A percentile compares a stretch with the other conserved stretches of the same genome.
phyloP scores from a whole-genome alignment of 257 asterid genomes.

The Cinchona pubescens region DNA sequence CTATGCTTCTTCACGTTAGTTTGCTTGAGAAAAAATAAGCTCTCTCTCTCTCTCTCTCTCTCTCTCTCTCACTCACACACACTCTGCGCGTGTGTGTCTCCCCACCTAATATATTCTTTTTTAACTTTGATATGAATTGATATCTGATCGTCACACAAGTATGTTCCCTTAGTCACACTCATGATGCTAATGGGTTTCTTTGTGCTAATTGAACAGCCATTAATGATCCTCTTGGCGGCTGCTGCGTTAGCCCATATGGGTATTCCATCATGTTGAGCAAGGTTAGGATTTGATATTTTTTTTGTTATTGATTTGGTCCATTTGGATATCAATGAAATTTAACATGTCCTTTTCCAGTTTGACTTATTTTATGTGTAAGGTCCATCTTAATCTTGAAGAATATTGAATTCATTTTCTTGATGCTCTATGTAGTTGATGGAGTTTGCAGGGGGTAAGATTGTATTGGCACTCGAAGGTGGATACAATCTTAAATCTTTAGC shows the following conservation, averaged over 20 bases:
- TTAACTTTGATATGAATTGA: neutral
- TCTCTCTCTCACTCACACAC: too few species aligned
- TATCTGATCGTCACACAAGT: neutral
- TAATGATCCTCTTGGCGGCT: conserved; percentile 92
- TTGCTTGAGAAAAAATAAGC: neutral
- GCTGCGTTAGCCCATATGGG: conserved; percentile 80
- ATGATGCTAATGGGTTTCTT: conserved; percentile 8
- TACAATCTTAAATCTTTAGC: conserved; percentile 77
- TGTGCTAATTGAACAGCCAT: conserved; percentile 51
- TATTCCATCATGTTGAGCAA: conserved; percentile 79
- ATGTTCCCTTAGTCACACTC: neutral
- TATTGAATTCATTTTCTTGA: conserved; percentile 12
- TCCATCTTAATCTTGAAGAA: conserved; percentile 3
- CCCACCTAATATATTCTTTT: neutral
- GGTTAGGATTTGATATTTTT: conserved; percentile 42
- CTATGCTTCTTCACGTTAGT: neutral
- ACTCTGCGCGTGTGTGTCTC: too few species aligned
- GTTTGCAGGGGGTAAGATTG: conserved; percentile 85
- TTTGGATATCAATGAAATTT: neutral
- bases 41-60: neutral
- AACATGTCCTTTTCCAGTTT: conserved; percentile 2
- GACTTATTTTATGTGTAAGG: neutral
- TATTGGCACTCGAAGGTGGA: conserved; percentile 98
- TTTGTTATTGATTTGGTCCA: too few species aligned
- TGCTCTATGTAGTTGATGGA: conserved; percentile 59